Evolutionary conservation across 129 eudicot species (phyloP), one percentile per base, ranked within the genome.

Genomic region (Flaveria linearis): DNA sequence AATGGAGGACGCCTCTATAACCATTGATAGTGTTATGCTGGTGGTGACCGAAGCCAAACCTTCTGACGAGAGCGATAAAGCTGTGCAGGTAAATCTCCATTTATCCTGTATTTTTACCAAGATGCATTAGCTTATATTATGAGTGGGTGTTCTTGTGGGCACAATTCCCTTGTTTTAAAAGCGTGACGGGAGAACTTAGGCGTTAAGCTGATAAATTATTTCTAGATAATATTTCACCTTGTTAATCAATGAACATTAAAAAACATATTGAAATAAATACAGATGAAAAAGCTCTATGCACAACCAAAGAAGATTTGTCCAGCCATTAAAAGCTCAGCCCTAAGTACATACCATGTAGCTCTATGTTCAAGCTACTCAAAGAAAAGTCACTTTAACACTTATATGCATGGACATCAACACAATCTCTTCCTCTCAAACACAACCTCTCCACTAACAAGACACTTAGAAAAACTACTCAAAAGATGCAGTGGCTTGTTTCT

Each of bases 41-140:
- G 46, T 43, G 53, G 75, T 52, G 13, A 60, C 43, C 23, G 82
- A 71, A 18, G 72, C 71, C 51, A 70, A 60, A 49, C 63, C 69
- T 39, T 64, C 28, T 20, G 14, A 43, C 17, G 74, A 70, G 52
- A 68, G 58, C 43, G 30, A 17, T 73, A 45, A 74, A 25, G 57
- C 9, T 28, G 1, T 33, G 64, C 57, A 41, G 36, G 78, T 50
- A 6, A 69, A 73, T 46, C 68, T 50, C 1, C 65, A 76, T 0
- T 6, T 18, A 7, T 53, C n/a, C 60, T 17, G 9, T 7, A 42
- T 46, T 20, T 49, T 25, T 17, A 9, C 4, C 16, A 26, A 70
- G n/a, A 25, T 70, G 60, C 8, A 15, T 50, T 53, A n/a, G 17
- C 28, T 55, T 20, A 52, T 55, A 55, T 1, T 55, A 52, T n/a